phyloP scores from a whole-genome alignment of 2,329 filamentous ascomycete genomes.

The Colletotrichum costaricense region DNA sequence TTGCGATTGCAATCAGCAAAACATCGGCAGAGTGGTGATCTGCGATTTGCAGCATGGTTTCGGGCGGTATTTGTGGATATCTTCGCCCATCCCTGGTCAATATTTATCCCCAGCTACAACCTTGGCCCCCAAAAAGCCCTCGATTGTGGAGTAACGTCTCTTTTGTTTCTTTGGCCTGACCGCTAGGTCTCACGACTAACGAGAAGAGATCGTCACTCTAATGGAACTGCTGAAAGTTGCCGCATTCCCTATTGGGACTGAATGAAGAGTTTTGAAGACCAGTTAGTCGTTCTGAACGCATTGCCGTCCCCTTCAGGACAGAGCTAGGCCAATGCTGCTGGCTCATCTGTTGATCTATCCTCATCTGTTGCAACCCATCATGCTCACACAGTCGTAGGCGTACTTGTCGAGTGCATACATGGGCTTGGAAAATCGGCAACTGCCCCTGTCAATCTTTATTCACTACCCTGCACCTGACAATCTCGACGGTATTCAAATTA shows the following conservation, averaged over 20 bases:
- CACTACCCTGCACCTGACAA: background rate
- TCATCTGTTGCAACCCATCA: background rate
- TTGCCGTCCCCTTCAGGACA: background rate
- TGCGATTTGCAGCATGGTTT: background rate
- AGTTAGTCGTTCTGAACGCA: too few species aligned
- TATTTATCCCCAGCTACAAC: background rate
- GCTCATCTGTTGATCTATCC: background rate
- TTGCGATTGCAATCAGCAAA: background rate
- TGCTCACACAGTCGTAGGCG: background rate
- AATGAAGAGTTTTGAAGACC: background rate
- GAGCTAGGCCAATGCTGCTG: background rate
- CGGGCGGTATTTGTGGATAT: background rate
- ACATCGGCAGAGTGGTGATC: background rate
- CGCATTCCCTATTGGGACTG: background rate
- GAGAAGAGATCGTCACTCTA: background rate
- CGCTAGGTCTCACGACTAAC: too few species aligned
- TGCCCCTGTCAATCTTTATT: background rate
- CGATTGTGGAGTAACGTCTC: background rate
- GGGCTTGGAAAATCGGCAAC: background rate
- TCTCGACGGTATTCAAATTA: background rate
- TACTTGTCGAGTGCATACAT: background rate
- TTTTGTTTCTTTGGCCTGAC: background rate
- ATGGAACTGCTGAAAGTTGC: background rate
- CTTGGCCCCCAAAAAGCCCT: background rate
- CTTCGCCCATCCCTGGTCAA: background rate